A percentile compares a stretch with the other conserved stretches of the same genome.
Evolutionary conservation across 208 protist genomes (phyloP).

Genomic region (Trichomonas tenax): DNA sequence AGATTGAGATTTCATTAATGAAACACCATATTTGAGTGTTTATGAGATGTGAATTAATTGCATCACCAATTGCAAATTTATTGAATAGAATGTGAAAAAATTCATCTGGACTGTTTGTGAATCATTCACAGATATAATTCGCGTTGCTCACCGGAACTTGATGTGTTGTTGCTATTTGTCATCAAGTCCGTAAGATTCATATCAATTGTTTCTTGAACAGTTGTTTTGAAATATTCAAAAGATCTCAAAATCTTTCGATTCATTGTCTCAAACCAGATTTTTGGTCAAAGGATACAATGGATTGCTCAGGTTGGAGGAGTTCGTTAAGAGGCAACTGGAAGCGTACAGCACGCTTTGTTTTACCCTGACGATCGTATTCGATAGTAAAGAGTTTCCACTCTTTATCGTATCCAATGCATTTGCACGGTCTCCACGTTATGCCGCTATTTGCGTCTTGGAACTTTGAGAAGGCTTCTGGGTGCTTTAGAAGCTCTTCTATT

Average conservation of each 20-base stretch:
- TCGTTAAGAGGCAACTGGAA: neutral
- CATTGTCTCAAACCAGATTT: neutral
- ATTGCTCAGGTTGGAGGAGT: neutral
- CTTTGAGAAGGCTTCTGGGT: neutral
- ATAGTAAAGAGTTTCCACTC: neutral
- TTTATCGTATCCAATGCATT: neutral
- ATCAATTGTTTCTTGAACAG: neutral
- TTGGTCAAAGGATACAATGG: neutral
- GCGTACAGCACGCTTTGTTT: neutral
- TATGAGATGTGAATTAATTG: no score
- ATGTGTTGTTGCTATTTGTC: neutral
- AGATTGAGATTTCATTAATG: no score
- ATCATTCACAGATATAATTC: neutral
- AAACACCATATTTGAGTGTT: no score
- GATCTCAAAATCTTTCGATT: neutral
- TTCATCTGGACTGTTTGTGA: no score
- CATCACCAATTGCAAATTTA: no score
- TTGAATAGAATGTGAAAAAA: slow-evolving; percentile 52
- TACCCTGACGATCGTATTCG: neutral
- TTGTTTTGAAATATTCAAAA: neutral
- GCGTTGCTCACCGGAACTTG: neutral
- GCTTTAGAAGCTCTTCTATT: neutral
- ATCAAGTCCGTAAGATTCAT: neutral
- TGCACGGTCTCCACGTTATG: neutral
- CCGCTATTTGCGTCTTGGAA: neutral